phyloP scores from a whole-genome alignment of 2,329 filamentous ascomycete species.

The Myriosclerotinia scirpicola region DNA sequence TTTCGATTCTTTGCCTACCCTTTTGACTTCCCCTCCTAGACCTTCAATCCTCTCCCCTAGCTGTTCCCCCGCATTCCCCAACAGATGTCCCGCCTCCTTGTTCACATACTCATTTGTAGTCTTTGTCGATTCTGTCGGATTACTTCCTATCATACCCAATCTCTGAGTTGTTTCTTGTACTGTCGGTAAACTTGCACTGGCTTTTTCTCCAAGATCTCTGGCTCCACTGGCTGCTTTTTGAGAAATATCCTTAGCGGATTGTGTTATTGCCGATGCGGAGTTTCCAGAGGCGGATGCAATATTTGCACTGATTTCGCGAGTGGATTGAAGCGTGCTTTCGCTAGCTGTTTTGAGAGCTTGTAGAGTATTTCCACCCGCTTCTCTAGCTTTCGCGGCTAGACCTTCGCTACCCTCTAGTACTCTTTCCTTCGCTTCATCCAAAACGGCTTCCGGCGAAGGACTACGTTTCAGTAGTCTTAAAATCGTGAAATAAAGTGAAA shows the following conservation, averaged over 20 bases:
- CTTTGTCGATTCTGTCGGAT: conserved; percentile 27
- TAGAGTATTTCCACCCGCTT: conserved; percentile 29
- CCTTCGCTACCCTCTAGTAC: conserved; percentile 26
- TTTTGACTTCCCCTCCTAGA: conserved; percentile 29
- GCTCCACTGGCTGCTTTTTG: not conserved
- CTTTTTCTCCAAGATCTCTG: not conserved
- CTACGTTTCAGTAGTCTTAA: conserved; percentile 50
- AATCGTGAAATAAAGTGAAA: conserved; percentile 68
- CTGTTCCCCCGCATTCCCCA: conserved; percentile 37
- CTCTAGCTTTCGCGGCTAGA: conserved; percentile 29
- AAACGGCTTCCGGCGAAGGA: conserved; percentile 46
- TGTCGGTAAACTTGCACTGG: not conserved
- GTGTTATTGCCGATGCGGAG: not conserved
- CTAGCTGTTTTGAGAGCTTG: not conserved
- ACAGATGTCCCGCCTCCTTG: conserved; percentile 35
- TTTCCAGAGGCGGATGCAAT: not conserved
- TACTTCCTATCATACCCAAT: conserved; percentile 24
- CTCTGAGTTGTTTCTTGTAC: not conserved
- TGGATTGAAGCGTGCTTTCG: not conserved
- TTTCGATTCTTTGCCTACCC: conserved; percentile 7
- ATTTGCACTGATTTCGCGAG: not conserved
- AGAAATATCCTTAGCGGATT: not conserved
- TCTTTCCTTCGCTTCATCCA: conserved; percentile 40
- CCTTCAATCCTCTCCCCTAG: conserved; percentile 34
- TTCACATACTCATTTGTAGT: conserved; percentile 28